These are phyloP conservation scores for Lotmaria passim DNA, from an alignment of 208 protist genomes.

Conservation along the genomic window DNA sequence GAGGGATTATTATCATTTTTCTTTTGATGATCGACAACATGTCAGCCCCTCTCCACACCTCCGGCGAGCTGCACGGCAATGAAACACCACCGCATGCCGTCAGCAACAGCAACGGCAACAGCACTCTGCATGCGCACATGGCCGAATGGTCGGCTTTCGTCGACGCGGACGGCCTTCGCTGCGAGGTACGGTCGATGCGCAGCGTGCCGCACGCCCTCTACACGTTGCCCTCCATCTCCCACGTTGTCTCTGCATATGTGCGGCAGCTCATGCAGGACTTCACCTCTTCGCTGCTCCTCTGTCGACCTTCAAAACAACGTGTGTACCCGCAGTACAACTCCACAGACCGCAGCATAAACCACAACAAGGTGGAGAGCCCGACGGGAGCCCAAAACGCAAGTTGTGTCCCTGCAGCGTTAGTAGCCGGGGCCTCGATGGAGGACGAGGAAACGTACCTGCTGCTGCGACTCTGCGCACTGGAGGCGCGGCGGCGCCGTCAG, in stretches of 20 bases:
- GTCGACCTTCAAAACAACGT: neutral
- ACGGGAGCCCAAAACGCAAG: no score
- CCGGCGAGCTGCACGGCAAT: neutral
- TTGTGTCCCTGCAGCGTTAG: no score
- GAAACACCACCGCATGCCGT: neutral
- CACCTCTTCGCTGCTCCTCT: slow-evolving; percentile 52
- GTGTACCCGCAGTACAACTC: no score
- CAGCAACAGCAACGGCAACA: neutral
- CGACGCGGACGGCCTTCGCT: slow-evolving; percentile 46
- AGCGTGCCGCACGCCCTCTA: slow-evolving; percentile 52
- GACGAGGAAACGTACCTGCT: slow-evolving; percentile 37
- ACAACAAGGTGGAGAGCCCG: neutral
- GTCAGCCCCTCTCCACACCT: slow-evolving; percentile 11
- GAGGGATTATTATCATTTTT: neutral
- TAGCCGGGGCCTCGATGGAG: no score
- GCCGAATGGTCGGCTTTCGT: neutral
- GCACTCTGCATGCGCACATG: neutral
- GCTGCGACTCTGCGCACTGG: slow-evolving; percentile 22
- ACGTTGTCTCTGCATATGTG: slow-evolving; percentile 45
- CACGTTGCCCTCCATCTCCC: slow-evolving; percentile 29
- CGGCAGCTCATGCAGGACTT: slow-evolving; percentile 60
- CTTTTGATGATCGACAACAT: neutral
- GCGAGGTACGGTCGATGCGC: slow-evolving; percentile 62
- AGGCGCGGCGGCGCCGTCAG: slow-evolving; percentile 12
- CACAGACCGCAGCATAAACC: neutral